phyloP scores from a whole-genome alignment of 208 protist genomes.

The Naegleria gruberi region DNA sequence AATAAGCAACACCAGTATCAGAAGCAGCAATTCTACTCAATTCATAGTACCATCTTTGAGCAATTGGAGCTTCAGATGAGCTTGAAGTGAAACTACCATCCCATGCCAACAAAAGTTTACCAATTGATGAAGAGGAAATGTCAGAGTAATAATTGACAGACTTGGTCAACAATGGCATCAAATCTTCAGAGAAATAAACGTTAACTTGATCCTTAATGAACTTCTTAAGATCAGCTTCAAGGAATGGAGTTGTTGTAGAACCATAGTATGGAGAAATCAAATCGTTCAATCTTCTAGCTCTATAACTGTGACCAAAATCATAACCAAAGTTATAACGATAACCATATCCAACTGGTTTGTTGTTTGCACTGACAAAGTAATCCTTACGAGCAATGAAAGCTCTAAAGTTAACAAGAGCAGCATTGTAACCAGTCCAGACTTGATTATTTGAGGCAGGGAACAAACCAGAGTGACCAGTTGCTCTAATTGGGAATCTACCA shows the following conservation, averaged over 20 bases:
- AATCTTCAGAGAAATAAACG: not conserved
- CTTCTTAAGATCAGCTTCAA: not conserved
- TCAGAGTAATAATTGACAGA: not conserved
- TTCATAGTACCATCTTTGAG: not conserved
- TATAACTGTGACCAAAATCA: not conserved
- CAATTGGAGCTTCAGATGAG: not conserved
- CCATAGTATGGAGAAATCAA: not conserved
- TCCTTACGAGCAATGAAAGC: not conserved
- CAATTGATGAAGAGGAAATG: not conserved
- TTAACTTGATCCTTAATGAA: not conserved
- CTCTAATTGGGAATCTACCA: not conserved
- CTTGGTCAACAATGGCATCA: not conserved
- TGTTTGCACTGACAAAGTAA: not conserved
- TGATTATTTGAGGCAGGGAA: not conserved
- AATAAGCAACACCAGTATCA: not conserved
- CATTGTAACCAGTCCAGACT: not conserved
- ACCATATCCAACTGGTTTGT: not conserved
- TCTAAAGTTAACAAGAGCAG: not conserved
- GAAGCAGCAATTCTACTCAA: not conserved
- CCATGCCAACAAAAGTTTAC: not conserved
- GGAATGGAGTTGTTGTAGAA: not conserved
- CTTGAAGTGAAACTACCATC: not conserved
- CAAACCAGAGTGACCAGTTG: not conserved
- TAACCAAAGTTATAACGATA: constrained; percentile 8
- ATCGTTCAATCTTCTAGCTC: not conserved